Evolutionary conservation across 192 early-diverging fungal species (phyloP), one percentile per base, ranked within the genome.

Genomic region (Dispira simplex): DNA sequence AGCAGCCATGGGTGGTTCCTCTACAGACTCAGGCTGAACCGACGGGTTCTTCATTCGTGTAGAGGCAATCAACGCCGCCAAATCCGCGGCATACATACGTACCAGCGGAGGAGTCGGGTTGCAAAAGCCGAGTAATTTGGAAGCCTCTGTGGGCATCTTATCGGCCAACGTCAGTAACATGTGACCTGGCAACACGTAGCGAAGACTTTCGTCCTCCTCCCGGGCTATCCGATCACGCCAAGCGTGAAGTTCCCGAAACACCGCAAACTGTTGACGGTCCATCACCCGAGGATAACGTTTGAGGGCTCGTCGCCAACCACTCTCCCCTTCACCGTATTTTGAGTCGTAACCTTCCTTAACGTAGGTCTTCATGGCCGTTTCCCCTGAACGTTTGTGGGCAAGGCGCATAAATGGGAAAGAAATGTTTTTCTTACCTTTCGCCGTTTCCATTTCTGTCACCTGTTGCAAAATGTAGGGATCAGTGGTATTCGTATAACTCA

Each of bases 171-270:
- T 73, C 62, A 89, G 84, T 13, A 99, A 77, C 88, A 92, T 90
- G 62, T 92, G 87, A 68, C 86, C 89, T 14, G 97, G 97, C 21
- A 94, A 58, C 2, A 98, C 92, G 70, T 91, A 99, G 11, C 86
- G 65, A 0, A 78, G 65, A 16, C 85, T 87, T 74, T 99, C 97
- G 73, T 99, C 97, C 56, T 98, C 97, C 20, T 90, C 81, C 58
- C 97, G 77, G 0, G 97, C 95, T 11, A 71, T 83, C 39, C 80
- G 77, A 71, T 99, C 95, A 46, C 97, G 75, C 97, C 97, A 99
- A 0, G 78, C 77, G 70, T 99, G 97, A 21, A 99, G 62, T 0
- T 81, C 92, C 63, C 90, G 87, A 67, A 88, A 93, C 13, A 93
- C 90, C 1, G 83, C 83, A 62, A 91, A 65, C 68, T 88, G 77